Evolutionary conservation across 2,329 filamentous ascomycete genomes (phyloP).

Genomic region (Cercospora canescens): DNA sequence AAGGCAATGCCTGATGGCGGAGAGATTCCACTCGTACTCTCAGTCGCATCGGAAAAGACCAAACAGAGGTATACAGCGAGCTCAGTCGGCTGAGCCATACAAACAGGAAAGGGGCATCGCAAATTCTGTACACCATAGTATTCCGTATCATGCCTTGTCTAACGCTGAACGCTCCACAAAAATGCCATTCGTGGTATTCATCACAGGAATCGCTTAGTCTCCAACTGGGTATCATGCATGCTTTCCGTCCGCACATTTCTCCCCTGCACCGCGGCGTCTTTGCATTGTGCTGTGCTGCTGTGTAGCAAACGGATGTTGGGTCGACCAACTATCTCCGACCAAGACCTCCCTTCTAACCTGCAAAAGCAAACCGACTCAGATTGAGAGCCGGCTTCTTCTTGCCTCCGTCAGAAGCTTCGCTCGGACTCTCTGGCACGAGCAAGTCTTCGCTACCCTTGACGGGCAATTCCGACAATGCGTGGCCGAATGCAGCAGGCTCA

Average conservation of each 20-base stretch:
- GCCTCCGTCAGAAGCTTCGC: constrained; percentile 39
- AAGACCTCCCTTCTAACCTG: constrained; percentile 13
- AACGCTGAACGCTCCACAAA: neutral
- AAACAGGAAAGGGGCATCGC: neutral
- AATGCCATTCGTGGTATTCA: neutral
- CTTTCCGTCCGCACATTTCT: neutral
- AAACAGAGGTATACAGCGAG: neutral
- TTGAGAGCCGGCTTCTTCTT: constrained; percentile 39
- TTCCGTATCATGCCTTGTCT: neutral
- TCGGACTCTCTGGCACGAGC: constrained; percentile 47
- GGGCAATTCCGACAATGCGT: constrained; percentile 22
- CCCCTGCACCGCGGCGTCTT: neutral
- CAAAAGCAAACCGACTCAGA: constrained; percentile 43
- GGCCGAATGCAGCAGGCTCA: constrained; percentile 13
- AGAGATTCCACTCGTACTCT: neutral
- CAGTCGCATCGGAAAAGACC: neutral
- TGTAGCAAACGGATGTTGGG: neutral
- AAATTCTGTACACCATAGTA: neutral
- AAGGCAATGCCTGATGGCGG: neutral
- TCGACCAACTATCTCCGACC: neutral
- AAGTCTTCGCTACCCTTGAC: constrained; percentile 50
- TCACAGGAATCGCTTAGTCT: neutral
- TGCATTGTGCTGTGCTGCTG: neutral
- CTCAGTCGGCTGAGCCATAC: neutral
- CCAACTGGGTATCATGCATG: neutral